phyloP scores from a whole-genome alignment of 2,329 filamentous ascomycete genomes.

The Phaeosphaeria sp. region DNA sequence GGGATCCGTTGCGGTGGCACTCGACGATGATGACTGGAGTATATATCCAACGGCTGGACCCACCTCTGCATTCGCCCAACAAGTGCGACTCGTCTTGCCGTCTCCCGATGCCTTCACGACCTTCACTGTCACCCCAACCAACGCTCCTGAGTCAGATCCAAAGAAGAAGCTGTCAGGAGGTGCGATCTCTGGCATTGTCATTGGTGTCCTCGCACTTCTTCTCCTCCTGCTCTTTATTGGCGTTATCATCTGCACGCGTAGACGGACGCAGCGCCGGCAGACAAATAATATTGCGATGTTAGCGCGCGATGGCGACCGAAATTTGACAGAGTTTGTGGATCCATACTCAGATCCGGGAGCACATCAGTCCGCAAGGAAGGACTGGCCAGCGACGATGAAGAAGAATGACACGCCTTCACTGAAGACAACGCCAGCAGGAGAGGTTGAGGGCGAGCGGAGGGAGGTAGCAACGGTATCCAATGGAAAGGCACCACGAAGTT shows the following conservation, averaged over 20 bases:
- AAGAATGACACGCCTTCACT: neutral
- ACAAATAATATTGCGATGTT: neutral
- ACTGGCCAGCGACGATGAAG: neutral
- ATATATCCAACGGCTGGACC: too few relatives aligned
- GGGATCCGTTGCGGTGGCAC: neutral
- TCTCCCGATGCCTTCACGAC: too few relatives aligned
- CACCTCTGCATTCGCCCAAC: too few relatives aligned
- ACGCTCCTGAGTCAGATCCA: neutral
- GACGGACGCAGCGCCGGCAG: neutral
- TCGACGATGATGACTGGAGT: too few relatives aligned
- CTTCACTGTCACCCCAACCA: neutral
- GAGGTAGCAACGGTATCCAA: neutral
- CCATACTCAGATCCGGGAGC: neutral
- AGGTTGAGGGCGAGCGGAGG: neutral
- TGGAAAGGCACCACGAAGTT: neutral
- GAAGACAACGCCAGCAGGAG: neutral
- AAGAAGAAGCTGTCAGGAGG: neutral
- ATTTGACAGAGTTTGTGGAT: neutral
- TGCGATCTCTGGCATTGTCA: neutral
- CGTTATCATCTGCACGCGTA: neutral
- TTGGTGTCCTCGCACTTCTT: neutral
- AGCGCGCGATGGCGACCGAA: neutral
- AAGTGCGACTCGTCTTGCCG: neutral
- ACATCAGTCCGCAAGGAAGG: neutral
- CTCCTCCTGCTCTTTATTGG: neutral